Base-by-base conservation (phyloP, 129 eudicot species). In the Ambrosia trifida region DNA sequence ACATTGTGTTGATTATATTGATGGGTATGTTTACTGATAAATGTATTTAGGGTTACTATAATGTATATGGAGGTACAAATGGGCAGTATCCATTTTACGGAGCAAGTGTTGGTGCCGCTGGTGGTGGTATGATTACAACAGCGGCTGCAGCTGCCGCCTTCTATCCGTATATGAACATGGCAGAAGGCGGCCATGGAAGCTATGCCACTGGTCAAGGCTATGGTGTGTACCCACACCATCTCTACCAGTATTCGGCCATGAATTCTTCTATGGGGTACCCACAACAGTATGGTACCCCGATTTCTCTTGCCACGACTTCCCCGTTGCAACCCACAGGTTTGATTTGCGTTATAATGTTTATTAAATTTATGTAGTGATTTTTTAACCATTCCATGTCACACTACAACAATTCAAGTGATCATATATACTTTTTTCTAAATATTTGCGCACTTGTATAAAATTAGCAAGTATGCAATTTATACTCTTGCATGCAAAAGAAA, bases 301-400 rank as follows among this genome's bases (percentile, higher is more conserved):
- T 89, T 40, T 86, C 98, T 59, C 96, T 88, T 9, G 86, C 95
- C 0, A 78, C 98, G 46, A 77, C 86, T 31, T 76, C 88, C 7
- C 79, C 95, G 36, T 70, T 89, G 85, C 98, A 89, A 85, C 85
- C 77, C 8, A 72, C 98, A 92, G 98, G 98, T 92, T 78, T 83
- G 16, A 46, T 76, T 75, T 58, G 11, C 58, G 31, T 73, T 44
- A 35, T 33, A 12, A n/a, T 7, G 64, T 58, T 28, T 28, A 57
- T 30, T 11, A 57, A 57, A 28, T 36, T 24, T 41, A 24, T 69
- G 11, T 2, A 31, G 41, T 5, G 36, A 2, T 4, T 38, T 77
- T 16, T 16, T n/a, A 0, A 47, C 33, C 11, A 28, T 31, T 44
- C 43, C 44, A 28, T 2, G 44, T 72, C 11, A 3, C 30, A 16